Conservation (phyloP, 2,329 filamentous ascomycete species). For the Talaromyces islandicus region DNA sequence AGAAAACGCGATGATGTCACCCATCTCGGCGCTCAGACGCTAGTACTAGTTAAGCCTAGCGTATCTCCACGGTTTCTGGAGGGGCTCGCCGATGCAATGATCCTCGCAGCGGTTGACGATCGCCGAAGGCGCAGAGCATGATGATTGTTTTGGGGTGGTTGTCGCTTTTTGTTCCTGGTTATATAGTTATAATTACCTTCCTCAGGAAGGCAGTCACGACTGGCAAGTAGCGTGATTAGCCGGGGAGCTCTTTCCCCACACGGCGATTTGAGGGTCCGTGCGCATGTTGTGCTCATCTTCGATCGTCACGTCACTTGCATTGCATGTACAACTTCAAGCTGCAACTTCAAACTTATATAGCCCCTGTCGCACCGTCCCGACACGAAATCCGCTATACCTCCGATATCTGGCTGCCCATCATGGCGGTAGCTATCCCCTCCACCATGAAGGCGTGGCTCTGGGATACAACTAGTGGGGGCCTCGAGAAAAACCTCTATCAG, state of each 20-base stretch:
- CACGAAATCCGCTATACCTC: not conserved
- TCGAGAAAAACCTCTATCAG: slow-evolving; percentile 51
- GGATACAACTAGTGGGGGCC: slow-evolving; percentile 35
- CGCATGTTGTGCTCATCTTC: too few species aligned
- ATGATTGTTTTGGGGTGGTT: too few species aligned
- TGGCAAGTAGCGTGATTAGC: not conserved
- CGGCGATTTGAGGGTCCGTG: too few species aligned
- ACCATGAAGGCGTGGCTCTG: slow-evolving; percentile 58
- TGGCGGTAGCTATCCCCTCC: slow-evolving; percentile 13
- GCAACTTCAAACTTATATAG: not conserved
- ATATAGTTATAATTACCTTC: too few species aligned
- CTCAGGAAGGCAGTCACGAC: not conserved
- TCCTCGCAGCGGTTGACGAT: not conserved
- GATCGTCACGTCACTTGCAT: too few species aligned
- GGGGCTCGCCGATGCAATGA: not conserved
- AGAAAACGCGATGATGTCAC: not conserved
- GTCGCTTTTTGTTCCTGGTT: too few species aligned
- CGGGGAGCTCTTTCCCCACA: too few species aligned
- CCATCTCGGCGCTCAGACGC: not conserved
- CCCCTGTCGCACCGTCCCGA: not conserved
- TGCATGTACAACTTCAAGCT: too few species aligned
- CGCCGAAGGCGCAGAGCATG: too few species aligned
- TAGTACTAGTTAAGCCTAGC: not conserved
- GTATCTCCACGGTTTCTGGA: not conserved
- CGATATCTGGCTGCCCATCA: not conserved